Evolutionary conservation across 139 green algal genomes (phyloP), one percentile per base, ranked within the genome.

Genomic region (Pleodorina starrii): DNA sequence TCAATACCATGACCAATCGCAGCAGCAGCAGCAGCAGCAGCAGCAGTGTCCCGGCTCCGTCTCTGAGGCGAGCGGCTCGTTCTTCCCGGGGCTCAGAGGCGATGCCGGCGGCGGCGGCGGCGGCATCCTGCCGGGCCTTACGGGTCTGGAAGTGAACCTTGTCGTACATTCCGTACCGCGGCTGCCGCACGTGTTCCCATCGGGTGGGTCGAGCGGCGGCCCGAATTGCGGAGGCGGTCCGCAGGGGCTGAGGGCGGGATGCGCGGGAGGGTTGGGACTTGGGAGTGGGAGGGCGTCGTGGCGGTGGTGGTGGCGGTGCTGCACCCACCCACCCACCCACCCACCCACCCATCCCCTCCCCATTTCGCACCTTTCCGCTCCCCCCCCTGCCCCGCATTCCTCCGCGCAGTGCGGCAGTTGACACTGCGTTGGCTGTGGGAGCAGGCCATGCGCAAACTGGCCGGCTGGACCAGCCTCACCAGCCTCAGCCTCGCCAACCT

Each of bases 361-460:
- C 54, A 66, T 25, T 66, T 12, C 54, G 5, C 29, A 5, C 7
- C 54, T 66, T 66, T 9, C 9, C 9, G 7, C 54, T 66, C 7
- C n/a, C n/a, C n/a, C n/a, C n/a, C n/a, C n/a, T n/a, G n/a, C n/a
- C n/a, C n/a, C n/a, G n/a, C n/a, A n/a, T n/a, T n/a, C n/a, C n/a
- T 12, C 48, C 57, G 5, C 54, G 60, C 81, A 87, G 81, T 87
- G 43, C 0, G 9, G n/a, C 21, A 25, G 42, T 43, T 87, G 42
- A 23, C 29, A 27, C 73, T 90, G 29, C 86, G 54, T 19, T 90
- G 74, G 74, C 74, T 90, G 86, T 90, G 86, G 86, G 76, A 83
- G 59, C 74, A 85, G 86, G 76, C 86, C 16, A 85, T 86, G 74
- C 73, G 86, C 72, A 90, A 90, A 74, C 74, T 90, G 73, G 86